Evolutionary conservation across 2,329 filamentous ascomycete species (phyloP), one percentile per base, ranked within the genome.

Genomic region (Stagonosporopsis rhizophila): DNA sequence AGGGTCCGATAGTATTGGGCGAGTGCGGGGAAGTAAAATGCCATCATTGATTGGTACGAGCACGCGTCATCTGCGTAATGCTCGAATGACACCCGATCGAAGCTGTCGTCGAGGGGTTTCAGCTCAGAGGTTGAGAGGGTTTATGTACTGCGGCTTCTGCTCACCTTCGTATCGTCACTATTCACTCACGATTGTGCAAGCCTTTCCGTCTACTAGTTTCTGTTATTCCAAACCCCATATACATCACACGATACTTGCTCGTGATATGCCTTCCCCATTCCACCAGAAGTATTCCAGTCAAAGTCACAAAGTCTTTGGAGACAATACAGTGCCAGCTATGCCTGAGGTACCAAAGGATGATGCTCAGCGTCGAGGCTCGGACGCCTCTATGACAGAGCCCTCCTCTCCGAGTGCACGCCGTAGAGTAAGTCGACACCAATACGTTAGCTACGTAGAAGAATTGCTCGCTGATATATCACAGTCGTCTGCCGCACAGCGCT

Each of bases 211-310:
- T 28, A 5, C n/a, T 28, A 37, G 28, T 20, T 19, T 8, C 4
- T 25, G 7, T n/a, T 12, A 17, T 4, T 8, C 6, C 11, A 32
- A 38, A 2, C 11, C 7, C 32, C 20, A 48, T 27, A n/a, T 27
- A 17, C 34, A 35, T 30, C 23, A 15, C 14, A 12, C 23, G 9
- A 11, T 19, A 14, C 12, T 22, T 4, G 9, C 6, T 14, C 14
- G 37, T 44, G 64, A 20, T 23, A 76, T 76, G 74, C 71, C 74
- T 59, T 75, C 71, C 41, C 72, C 73, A 58, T 71, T 76, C 55
- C 71, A 75, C 45, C 73, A 76, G 50, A 76, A 76, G 48, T 75
- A 75, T 57, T 70, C 72, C 27, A 65, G 66, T 15, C 73, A 76
- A 44, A 71, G 47, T 38, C 69, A 75, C 60, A 74, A 67, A 48